These are phyloP conservation scores for Stachybotrys elegans DNA, from an alignment of 2,329 filamentous ascomycete genomes.

Conservation along the genomic window DNA sequence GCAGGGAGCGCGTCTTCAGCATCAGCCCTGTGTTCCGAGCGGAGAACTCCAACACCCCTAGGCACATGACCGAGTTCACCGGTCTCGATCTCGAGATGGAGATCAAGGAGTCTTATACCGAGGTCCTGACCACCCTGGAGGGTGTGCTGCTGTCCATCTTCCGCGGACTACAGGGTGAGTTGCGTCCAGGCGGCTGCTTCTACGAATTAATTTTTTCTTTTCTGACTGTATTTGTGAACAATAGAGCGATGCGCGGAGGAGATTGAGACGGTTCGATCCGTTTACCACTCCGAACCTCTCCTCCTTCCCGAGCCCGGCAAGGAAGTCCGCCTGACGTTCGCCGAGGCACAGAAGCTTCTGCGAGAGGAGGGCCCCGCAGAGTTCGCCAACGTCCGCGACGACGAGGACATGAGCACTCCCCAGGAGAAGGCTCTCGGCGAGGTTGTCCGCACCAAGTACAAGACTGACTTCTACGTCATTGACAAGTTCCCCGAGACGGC, in stretches of 20 bases:
- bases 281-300: conserved; percentile 75
- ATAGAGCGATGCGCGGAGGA: conserved; percentile 59
- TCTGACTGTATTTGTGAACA: conserved; percentile 8
- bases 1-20: conserved; percentile 72
- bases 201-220: conserved; percentile 1
- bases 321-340: conserved; percentile 71
- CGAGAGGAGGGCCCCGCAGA: conserved; percentile 67
- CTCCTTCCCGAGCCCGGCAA: conserved; percentile 70
- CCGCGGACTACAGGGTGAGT: conserved; percentile 54
- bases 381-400: conserved; percentile 62
- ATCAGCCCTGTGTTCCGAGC: conserved; percentile 79
- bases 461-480: conserved; percentile 93
- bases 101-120: conserved; percentile 71
- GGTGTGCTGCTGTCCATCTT: conserved; percentile 75
- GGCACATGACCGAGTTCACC: conserved; percentile 81
- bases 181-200: not conserved
- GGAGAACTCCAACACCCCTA: conserved; percentile 79
- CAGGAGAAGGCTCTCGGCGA: conserved; percentile 87
- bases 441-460: conserved; percentile 81
- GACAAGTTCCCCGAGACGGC: conserved; percentile 92
- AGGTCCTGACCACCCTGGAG: conserved; percentile 69
- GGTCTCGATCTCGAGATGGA: conserved; percentile 90
- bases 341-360: conserved; percentile 72
- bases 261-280: conserved; percentile 65
- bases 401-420: conserved; percentile 75